These are phyloP conservation scores for Nemania sp. DNA, from an alignment of 2,329 filamentous ascomycete species.

Conservation along the genomic window DNA sequence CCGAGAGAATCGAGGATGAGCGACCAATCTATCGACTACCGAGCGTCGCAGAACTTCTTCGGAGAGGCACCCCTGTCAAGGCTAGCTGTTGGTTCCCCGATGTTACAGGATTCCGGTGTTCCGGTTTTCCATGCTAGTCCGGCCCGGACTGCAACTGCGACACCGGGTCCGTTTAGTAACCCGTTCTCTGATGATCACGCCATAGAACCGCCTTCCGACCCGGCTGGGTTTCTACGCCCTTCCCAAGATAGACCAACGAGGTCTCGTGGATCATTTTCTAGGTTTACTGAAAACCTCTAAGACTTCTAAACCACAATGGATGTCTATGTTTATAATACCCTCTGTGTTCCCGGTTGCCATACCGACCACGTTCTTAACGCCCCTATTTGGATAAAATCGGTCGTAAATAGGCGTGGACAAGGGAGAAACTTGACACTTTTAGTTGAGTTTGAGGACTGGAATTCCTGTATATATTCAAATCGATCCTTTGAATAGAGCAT, in stretches of 20 bases:
- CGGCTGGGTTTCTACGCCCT: conserved; percentile 54
- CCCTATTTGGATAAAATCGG: conserved; percentile 43
- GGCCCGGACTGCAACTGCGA: conserved; percentile 70
- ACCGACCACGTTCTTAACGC: conserved; percentile 42
- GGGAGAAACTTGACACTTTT: conserved; percentile 33
- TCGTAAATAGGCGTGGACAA: conserved; percentile 31
- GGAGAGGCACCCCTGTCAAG: conserved; percentile 52
- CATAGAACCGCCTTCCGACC: conserved; percentile 48
- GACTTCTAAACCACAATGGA: conserved; percentile 35
- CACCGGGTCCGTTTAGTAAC: conserved; percentile 62
- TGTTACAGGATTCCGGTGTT: conserved; percentile 70
- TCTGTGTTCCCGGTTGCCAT: conserved; percentile 45
- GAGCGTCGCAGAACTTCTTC: conserved; percentile 63
- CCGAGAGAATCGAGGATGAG: conserved; percentile 59
- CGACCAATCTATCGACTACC: conserved; percentile 61
- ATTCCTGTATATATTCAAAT: conserved; percentile 48
- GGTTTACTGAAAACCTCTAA: conserved; percentile 59
- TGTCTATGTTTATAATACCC: conserved; percentile 39
- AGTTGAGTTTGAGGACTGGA: conserved; percentile 37
- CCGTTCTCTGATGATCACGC: conserved; percentile 44
- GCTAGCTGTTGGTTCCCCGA: conserved; percentile 67
- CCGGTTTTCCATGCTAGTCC: conserved; percentile 75
- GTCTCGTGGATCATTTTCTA: conserved; percentile 52
- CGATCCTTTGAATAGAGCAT: conserved; percentile 20
- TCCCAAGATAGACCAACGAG: conserved; percentile 52